Evolutionary conservation across 176 grass and related monocot genomes (phyloP).

Genomic region (Themeda triandra): DNA sequence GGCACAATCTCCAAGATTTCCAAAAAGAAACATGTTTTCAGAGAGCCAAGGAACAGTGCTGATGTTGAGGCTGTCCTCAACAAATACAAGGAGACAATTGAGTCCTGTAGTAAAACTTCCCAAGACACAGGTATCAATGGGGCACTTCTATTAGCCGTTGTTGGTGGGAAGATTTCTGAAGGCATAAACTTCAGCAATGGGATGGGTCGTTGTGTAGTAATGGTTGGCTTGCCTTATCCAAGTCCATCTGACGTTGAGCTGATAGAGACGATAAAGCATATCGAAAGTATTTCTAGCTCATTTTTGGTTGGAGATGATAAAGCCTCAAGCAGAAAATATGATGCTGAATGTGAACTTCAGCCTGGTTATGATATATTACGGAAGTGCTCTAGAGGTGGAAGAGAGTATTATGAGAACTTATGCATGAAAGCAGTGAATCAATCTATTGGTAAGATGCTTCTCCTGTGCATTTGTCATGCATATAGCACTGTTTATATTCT

Average conservation of each 20-base stretch:
- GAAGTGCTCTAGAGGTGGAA: constrained; percentile 63
- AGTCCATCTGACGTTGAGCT: constrained; percentile 84
- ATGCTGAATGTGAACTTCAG: constrained; percentile 51
- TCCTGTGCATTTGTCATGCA: constrained; percentile 5
- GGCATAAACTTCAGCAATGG: constrained; percentile 95
- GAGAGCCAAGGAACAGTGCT: constrained; percentile 81
- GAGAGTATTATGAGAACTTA: constrained; percentile 93
- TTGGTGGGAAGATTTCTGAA: constrained; percentile 96
- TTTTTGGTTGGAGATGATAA: constrained; percentile 12
- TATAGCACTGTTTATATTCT: not conserved
- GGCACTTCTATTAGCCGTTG: constrained; percentile 81
- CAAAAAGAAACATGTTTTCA: constrained; percentile 78
- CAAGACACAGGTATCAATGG: constrained; percentile 50
- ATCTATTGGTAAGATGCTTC: constrained; percentile 69
- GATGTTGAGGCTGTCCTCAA: constrained; percentile 69
- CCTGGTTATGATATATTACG: constrained; percentile 67
- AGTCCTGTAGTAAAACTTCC: constrained; percentile 31
- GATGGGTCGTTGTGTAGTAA: constrained; percentile 91
- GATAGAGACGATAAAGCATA: constrained; percentile 87
- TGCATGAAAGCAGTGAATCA: constrained; percentile 99
- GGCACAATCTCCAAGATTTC: constrained; percentile 74
- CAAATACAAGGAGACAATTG: constrained; percentile 75
- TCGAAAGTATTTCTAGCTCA: constrained; percentile 51
- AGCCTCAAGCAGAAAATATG: constrained; percentile 21
- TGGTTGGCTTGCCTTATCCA: constrained; percentile 97